A percentile compares a stretch with the other conserved stretches of the same genome.
Conservation (phyloP, 2,329 filamentous ascomycete genomes). For the Cladosporium cucumerinum region DNA sequence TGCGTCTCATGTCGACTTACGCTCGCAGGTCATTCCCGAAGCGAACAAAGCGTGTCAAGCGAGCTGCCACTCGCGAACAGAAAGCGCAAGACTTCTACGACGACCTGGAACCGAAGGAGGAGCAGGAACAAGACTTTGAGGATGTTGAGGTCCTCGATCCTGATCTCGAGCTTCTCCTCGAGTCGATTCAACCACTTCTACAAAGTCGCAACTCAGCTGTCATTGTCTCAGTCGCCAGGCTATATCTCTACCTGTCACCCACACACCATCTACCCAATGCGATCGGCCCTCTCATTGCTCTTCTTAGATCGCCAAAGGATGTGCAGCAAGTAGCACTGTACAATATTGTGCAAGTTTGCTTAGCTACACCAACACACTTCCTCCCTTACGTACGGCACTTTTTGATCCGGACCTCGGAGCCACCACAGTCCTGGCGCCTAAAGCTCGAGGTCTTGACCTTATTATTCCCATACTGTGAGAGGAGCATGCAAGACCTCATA, state of each 20-base stretch:
- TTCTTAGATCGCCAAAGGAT: slow-evolving; percentile 79
- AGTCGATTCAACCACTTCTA: slow-evolving; percentile 75
- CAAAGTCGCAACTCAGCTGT: slow-evolving; percentile 93
- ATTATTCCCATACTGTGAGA: slow-evolving; percentile 78
- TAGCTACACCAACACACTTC: slow-evolving; percentile 73
- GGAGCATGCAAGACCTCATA: slow-evolving; percentile 77
- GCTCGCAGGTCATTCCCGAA: slow-evolving; percentile 82
- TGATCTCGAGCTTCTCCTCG: slow-evolving; percentile 78
- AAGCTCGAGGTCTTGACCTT: slow-evolving; percentile 90
- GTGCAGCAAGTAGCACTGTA: slow-evolving; percentile 87
- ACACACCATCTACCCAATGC: slow-evolving; percentile 69
- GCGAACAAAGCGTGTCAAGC: slow-evolving; percentile 58
- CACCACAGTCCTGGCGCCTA: slow-evolving; percentile 78
- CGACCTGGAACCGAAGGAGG: slow-evolving; percentile 52
- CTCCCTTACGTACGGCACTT: slow-evolving; percentile 88
- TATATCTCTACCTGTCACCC: slow-evolving; percentile 81
- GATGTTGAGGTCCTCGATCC: slow-evolving; percentile 66
- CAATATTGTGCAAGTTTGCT: slow-evolving; percentile 91
- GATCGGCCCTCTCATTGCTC: slow-evolving; percentile 79
- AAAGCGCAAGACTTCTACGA: slow-evolving; percentile 70
- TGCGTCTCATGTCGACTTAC: slow-evolving; percentile 80
- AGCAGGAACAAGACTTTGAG: slow-evolving; percentile 49
- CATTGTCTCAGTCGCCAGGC: slow-evolving; percentile 79
- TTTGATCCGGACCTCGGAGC: slow-evolving; percentile 74
- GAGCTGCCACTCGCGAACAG: slow-evolving; percentile 42